Conservation (phyloP, 1,139 yeast genomes). For the Diutina mesorugosa region DNA sequence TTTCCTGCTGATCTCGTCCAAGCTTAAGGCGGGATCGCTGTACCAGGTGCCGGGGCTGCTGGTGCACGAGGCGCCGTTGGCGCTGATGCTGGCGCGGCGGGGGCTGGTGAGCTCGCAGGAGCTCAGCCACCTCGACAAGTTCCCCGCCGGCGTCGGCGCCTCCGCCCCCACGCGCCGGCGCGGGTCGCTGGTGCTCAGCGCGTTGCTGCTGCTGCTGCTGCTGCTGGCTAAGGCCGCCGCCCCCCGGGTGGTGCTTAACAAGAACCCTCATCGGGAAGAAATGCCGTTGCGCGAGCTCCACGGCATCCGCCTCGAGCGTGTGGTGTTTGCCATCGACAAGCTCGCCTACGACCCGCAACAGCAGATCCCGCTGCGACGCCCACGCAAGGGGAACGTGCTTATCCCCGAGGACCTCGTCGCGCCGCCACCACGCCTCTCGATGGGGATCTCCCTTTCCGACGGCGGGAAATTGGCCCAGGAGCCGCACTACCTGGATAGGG, state of each 20-base stretch:
- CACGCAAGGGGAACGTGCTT: slow-evolving; percentile 66
- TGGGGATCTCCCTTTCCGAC: slow-evolving; percentile 42
- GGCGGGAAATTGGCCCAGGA: slow-evolving; percentile 11
- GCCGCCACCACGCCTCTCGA: slow-evolving; percentile 48
- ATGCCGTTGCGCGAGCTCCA: slow-evolving; percentile 7
- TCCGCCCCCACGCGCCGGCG: background rate
- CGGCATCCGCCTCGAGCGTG: slow-evolving; percentile 40
- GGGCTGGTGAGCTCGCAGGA: background rate
- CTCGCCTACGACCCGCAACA: slow-evolving; percentile 81
- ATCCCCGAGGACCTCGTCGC: slow-evolving; percentile 61
- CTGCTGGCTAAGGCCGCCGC: background rate
- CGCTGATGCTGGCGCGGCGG: background rate
- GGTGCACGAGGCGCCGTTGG: background rate
- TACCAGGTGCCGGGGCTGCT: background rate
- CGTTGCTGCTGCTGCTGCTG: background rate
- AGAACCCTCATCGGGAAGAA: slow-evolving; percentile 31
- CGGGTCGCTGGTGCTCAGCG: slow-evolving; percentile 4
- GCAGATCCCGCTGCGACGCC: slow-evolving; percentile 83
- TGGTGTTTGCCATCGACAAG: slow-evolving; percentile 62
- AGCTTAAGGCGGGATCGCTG: slow-evolving; percentile 22
- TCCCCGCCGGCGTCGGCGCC: background rate
- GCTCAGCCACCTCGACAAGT: background rate
- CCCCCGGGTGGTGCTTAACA: slow-evolving; percentile 30
- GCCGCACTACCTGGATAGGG: slow-evolving; percentile 33
- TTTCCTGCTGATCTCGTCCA: slow-evolving; percentile 42